These are phyloP conservation scores for Scleroderma citrinum DNA, from an alignment of 768 basidiomycete species.

Conservation along the genomic window DNA sequence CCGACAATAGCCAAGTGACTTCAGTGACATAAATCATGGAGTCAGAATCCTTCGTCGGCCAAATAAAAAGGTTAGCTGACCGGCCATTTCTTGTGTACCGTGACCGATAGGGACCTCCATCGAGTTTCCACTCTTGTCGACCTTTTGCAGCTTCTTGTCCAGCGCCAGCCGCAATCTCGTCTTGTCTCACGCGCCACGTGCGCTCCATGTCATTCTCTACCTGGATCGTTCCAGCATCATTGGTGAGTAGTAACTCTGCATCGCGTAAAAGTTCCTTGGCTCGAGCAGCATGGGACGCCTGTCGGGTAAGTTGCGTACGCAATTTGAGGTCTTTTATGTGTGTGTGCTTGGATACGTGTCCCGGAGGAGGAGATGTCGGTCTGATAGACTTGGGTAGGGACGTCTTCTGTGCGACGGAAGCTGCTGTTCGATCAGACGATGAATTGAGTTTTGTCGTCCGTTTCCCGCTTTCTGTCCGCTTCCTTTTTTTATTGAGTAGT, in stretches of 20 bases:
- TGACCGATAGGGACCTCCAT: conserved; percentile 79
- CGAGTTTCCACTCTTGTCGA: conserved; percentile 71
- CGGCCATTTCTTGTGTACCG: conserved; percentile 90
- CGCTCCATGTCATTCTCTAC: conserved; percentile 76
- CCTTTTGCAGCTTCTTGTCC: conserved; percentile 74
- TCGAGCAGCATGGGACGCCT: conserved; percentile 58
- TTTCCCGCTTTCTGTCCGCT: conserved; percentile 15
- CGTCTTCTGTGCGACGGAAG: conserved; percentile 54
- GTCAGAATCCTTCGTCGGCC: neutral
- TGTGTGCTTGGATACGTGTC: conserved; percentile 42
- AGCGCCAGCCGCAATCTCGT: conserved; percentile 61
- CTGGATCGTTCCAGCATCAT: conserved; percentile 68
- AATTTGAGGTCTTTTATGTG: conserved; percentile 75
- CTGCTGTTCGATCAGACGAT: conserved; percentile 44
- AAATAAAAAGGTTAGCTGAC: conserved; percentile 37
- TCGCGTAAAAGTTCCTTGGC: conserved; percentile 58
- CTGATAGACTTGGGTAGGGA: conserved; percentile 66
- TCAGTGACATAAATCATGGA: neutral
- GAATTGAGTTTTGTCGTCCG: conserved; percentile 19
- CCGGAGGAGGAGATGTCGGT: conserved; percentile 40
- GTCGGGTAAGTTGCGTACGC: conserved; percentile 58
- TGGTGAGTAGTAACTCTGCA: conserved; percentile 63
- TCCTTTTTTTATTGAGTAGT: conserved; percentile 43
- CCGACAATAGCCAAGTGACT: conserved; percentile 88
- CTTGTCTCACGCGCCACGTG: conserved; percentile 86